These are phyloP conservation scores for Wickerhamiella azymoides DNA, from an alignment of 805 yeast genomes.

Conservation along the genomic window DNA sequence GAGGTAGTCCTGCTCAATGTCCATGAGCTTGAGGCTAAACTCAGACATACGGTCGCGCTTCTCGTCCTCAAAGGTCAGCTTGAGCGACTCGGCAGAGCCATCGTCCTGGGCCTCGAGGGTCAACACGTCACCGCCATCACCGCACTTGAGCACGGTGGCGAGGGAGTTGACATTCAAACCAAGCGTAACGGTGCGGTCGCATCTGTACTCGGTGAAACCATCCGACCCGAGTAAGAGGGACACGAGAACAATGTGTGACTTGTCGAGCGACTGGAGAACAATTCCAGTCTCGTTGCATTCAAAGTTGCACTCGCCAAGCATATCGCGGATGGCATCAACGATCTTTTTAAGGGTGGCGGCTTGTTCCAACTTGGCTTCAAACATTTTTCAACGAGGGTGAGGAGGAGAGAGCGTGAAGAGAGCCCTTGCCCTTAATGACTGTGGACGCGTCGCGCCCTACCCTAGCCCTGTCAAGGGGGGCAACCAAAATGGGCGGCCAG, in stretches of 20 bases:
- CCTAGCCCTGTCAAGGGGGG: background rate
- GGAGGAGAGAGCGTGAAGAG: background rate
- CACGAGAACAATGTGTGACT: constrained; percentile 86
- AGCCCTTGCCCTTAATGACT: constrained; percentile 4
- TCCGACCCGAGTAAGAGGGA: constrained; percentile 76
- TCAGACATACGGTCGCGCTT: constrained; percentile 85
- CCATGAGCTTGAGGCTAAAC: constrained; percentile 84
- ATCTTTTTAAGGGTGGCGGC: constrained; percentile 85
- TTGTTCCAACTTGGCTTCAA: constrained; percentile 93
- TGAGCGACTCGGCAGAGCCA: constrained; percentile 49
- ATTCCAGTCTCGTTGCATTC: constrained; percentile 93
- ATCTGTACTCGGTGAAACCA: constrained; percentile 83
- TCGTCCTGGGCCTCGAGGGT: constrained; percentile 81
- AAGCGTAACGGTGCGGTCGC: constrained; percentile 83
- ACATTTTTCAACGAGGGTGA: constrained; percentile 36
- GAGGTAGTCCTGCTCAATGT: constrained; percentile 87
- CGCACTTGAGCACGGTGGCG: constrained; percentile 78
- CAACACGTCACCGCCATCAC: constrained; percentile 75
- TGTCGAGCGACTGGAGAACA: constrained; percentile 94
- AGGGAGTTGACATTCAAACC: constrained; percentile 86
- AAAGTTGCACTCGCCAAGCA: constrained; percentile 90
- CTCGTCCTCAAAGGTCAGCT: constrained; percentile 80
- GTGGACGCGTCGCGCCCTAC: background rate
- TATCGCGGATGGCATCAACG: constrained; percentile 86
- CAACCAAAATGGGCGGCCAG: background rate